Base-by-base conservation (phyloP, 306 rosid genomes). In the Amphicarpaea edgeworthii region DNA sequence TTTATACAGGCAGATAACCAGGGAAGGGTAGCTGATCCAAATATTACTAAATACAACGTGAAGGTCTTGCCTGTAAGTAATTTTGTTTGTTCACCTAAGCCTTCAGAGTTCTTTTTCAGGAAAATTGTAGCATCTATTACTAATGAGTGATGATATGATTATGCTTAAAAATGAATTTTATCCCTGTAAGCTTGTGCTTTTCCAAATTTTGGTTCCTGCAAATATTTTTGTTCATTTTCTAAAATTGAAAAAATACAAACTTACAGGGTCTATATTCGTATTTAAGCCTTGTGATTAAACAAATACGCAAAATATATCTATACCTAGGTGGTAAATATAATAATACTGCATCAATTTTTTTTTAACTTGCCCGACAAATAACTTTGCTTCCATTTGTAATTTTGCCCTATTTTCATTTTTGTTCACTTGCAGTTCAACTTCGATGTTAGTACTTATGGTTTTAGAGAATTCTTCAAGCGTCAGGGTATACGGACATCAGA, bases 391-490 rank as follows among this genome's bases (percentile, higher is more conserved):
- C 49, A 4, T 63, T 24, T 64, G 32, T 34, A 15, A 64, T 37
- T 40, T 64, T 54, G 10, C 63, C 43, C 23, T 21, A 37, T 73
- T 74, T 77, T 57, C 66, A 76, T 37, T 2, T 72, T 59, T 84
- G 50, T 66, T 72, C 49, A 20, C 81, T 3, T 88, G 73, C 92
- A 95, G 97, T 95, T 85, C 86, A 82, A 80, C 73, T 81, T 89
- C 65, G 97, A 92, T 32, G 78, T 84, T 49, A 95, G 97, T 81
- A 73, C 86, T 37, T 92, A 95, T 12, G 97, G 99, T 80, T 95
- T 95, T 82, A 86, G 99, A 82, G 97, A 95, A 83, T 89, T 87
- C 85, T 90, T 95, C 87, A 92, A 89, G 93, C 92, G 92, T 55
- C 78, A 89, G 15, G 90, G 91, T 40, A 75, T 92, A 55, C 58